A percentile compares a stretch with the other conserved stretches of the same genome.
These are phyloP conservation scores for Coemansia sp. DNA, from an alignment of 192 early-diverging fungal genomes.

Conservation along the genomic window DNA sequence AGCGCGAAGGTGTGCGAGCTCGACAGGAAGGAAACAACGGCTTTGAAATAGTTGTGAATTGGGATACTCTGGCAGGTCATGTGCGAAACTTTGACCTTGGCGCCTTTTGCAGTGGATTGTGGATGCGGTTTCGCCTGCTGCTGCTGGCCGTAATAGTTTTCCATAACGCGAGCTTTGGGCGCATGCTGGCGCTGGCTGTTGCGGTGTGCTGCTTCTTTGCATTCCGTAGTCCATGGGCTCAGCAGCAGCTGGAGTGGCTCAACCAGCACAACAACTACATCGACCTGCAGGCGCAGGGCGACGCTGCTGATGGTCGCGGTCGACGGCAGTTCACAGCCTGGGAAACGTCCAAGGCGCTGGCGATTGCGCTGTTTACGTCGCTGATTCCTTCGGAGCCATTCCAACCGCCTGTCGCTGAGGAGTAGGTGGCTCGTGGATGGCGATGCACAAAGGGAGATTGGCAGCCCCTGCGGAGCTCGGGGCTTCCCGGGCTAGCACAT, in stretches of 20 bases:
- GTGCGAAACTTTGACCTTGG: constrained; percentile 28
- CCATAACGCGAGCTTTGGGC: constrained; percentile 40
- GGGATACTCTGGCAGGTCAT: constrained; percentile 11
- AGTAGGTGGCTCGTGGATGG: not conserved
- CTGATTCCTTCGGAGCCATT: constrained; percentile 49
- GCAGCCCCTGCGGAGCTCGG: not conserved
- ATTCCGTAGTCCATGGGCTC: constrained; percentile 28
- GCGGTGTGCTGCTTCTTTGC: constrained; percentile 14
- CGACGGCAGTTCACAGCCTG: constrained; percentile 17
- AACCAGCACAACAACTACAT: constrained; percentile 11
- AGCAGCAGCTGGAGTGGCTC: constrained; percentile 11
- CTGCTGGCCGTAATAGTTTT: constrained; percentile 36
- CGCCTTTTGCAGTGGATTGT: constrained; percentile 30
- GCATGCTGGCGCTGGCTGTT: constrained; percentile 16
- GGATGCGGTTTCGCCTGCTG: constrained; percentile 35
- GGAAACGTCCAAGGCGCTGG: constrained; percentile 41
- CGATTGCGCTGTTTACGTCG: constrained; percentile 43
- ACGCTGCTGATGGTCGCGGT: not conserved
- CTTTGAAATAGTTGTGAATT: not conserved
- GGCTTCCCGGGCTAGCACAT: not conserved
- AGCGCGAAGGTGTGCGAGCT: not conserved
- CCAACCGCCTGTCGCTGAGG: constrained; percentile 22
- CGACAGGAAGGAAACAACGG: not conserved
- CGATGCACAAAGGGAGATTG: constrained; percentile 1
- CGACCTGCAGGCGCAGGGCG: not conserved